phyloP scores from a whole-genome alignment of 2,329 filamentous ascomycete genomes.

The Alternaria tenuissima region DNA sequence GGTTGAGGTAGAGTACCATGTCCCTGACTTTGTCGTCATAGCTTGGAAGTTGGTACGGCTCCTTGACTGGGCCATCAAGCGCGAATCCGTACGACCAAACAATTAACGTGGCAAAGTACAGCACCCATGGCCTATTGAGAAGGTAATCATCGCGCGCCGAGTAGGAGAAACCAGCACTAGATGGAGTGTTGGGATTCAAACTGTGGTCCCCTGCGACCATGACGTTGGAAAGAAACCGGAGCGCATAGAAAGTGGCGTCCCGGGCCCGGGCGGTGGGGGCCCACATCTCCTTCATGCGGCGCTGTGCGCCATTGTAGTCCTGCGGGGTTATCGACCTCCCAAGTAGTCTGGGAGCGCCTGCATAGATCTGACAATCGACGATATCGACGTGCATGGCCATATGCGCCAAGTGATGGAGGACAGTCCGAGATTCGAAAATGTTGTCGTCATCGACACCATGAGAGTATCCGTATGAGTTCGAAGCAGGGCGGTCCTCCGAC shows the following conservation, averaged over 20 bases:
- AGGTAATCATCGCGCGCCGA: slow-evolving; percentile 87
- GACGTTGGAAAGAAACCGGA: slow-evolving; percentile 88
- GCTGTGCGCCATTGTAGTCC: slow-evolving; percentile 80
- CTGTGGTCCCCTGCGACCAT: slow-evolving; percentile 68
- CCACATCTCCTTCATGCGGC: slow-evolving; percentile 88
- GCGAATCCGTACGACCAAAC: slow-evolving; percentile 97
- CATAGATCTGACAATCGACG: slow-evolving; percentile 97
- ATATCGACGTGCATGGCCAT: slow-evolving; percentile 99
- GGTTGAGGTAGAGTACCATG: slow-evolving; percentile 80
- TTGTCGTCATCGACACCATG: slow-evolving; percentile 65
- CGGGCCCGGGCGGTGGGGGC: slow-evolving; percentile 86
- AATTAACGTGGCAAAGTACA: slow-evolving; percentile 91
- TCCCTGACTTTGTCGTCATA: slow-evolving; percentile 73
- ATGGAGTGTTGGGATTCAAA: slow-evolving; percentile 33
- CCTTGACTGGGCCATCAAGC: slow-evolving; percentile 77
- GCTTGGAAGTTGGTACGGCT: slow-evolving; percentile 61
- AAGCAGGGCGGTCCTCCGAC: slow-evolving; percentile 48
- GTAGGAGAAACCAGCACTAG: slow-evolving; percentile 62
- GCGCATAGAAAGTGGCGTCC: slow-evolving; percentile 90
- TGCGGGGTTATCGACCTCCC: slow-evolving; percentile 83
- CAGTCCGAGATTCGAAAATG: slow-evolving; percentile 86
- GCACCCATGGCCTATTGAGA: slow-evolving; percentile 91
- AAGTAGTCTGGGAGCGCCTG: slow-evolving; percentile 82
- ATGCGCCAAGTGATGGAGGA: slow-evolving; percentile 91
- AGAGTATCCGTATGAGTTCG: slow-evolving; percentile 43